Percentiles rank a stretch among this genome's conserved stretches.
Evolutionary conservation across 208 protist species (phyloP).

Genomic region (Leishmania mexicana): DNA sequence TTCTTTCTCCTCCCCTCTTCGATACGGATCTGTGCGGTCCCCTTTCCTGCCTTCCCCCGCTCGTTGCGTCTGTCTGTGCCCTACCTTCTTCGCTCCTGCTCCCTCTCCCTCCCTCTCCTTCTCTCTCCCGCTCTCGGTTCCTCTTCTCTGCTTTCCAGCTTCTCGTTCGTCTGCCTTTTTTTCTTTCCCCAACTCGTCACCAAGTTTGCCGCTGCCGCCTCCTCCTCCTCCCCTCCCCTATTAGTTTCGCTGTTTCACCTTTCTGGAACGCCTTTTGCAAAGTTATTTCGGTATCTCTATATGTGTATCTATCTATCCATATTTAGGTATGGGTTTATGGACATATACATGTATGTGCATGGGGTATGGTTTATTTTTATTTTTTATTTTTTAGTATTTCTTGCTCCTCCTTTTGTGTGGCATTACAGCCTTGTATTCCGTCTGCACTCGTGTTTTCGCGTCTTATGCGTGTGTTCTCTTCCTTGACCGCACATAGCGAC

Average conservation of each 20-base stretch:
- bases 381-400: not conserved
- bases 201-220: not conserved
- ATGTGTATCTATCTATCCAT: not conserved
- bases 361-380: too few species aligned
- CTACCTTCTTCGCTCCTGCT: not conserved
- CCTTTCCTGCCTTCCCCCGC: not conserved
- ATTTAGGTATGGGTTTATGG: not conserved
- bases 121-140: not conserved
- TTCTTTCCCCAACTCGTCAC: conserved; percentile 3
- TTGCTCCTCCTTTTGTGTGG: not conserved
- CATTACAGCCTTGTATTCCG: not conserved
- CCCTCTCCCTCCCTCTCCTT: not conserved
- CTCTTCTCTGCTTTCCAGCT: not conserved
- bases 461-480: not conserved
- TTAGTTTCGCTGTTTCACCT: too few species aligned
- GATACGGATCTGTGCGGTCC: not conserved
- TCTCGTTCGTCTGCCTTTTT: not conserved
- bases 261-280: too few species aligned
- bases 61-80: not conserved
- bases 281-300: too few species aligned
- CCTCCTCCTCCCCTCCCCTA: conserved; percentile 2
- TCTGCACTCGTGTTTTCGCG: not conserved
- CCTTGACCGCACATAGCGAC: not conserved
- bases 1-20: too few species aligned
- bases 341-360: too few species aligned